These are phyloP conservation scores for Avena atlantica DNA, from an alignment of 176 grass and related monocot species.

Conservation along the genomic window DNA sequence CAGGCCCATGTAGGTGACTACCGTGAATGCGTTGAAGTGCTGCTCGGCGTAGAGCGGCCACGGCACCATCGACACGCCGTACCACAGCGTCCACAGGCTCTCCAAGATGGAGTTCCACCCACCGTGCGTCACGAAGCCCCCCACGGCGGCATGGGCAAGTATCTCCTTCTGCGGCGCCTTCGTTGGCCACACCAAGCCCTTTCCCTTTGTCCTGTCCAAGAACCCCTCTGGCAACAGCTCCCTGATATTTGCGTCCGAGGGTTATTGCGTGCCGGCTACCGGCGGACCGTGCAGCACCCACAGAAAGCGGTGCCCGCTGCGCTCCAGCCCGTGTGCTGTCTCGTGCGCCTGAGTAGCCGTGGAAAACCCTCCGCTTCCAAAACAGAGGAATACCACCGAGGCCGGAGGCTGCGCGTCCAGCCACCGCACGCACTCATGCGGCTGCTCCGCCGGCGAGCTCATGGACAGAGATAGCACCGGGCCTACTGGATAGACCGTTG, in stretches of 20 bases:
- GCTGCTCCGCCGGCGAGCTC: too few relatives aligned
- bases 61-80: slow-evolving; percentile 45
- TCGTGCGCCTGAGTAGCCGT: slow-evolving; percentile 6
- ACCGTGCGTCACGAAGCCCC: too few relatives aligned
- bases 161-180: not conserved
- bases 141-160: too few relatives aligned
- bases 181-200: slow-evolving; percentile 39
- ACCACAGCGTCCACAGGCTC: slow-evolving; percentile 52
- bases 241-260: not conserved
- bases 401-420: slow-evolving; percentile 18
- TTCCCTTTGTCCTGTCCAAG: slow-evolving; percentile 1
- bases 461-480: not conserved
- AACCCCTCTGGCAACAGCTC: slow-evolving; percentile 42
- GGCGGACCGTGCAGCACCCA: not conserved
- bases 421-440: slow-evolving; percentile 52
- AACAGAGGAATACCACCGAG: slow-evolving; percentile 46
- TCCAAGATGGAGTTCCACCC: not conserved
- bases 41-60: slow-evolving; percentile 61
- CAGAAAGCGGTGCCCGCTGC: too few relatives aligned
- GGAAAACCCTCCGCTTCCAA: slow-evolving; percentile 43
- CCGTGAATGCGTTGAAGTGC: slow-evolving; percentile 52
- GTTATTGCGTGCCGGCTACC: not conserved
- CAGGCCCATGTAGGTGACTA: not conserved
- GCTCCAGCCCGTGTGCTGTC: not conserved
- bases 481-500: too few relatives aligned